These are phyloP conservation scores for Silene coronaria DNA, from an alignment of 179 eudicot species.

Conservation along the genomic window DNA sequence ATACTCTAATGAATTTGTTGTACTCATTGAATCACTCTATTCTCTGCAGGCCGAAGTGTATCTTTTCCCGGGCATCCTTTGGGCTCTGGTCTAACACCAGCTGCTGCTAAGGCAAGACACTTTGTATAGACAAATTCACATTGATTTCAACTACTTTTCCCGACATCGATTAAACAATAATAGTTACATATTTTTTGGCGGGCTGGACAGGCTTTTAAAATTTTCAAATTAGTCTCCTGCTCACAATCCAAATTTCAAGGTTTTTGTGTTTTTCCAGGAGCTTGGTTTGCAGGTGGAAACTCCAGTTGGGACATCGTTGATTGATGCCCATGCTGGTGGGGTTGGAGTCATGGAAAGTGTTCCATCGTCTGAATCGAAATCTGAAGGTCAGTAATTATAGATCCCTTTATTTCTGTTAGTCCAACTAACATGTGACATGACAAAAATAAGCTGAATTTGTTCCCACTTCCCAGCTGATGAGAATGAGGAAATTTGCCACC, in stretches of 20 bases:
- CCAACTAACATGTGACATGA: background rate
- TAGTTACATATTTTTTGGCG: constrained; percentile 14
- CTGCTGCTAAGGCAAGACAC: constrained; percentile 92
- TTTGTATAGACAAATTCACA: constrained; percentile 32
- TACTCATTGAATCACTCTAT: constrained; percentile 12
- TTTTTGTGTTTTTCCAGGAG: constrained; percentile 49
- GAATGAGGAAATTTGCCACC: constrained; percentile 67
- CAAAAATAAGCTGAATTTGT: constrained; percentile 15
- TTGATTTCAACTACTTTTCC: constrained; percentile 31
- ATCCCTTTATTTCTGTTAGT: constrained; percentile 10
- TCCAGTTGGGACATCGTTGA: constrained; percentile 92
- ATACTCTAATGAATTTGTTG: constrained; percentile 10
- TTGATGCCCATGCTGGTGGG: constrained; percentile 99
- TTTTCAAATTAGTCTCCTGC: constrained; percentile 7
- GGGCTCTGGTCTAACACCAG: constrained; percentile 81
- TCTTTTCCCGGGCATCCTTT: constrained; percentile 98
- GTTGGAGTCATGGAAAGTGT: constrained; percentile 94
- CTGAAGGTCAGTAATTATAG: constrained; percentile 29
- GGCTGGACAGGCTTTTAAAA: constrained; percentile 17
- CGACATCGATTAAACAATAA: constrained; percentile 26
- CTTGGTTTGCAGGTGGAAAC: constrained; percentile 67
- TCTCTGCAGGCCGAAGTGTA: constrained; percentile 78
- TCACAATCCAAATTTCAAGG: constrained; percentile 12
- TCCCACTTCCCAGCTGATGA: constrained; percentile 54
- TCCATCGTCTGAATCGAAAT: constrained; percentile 39